phyloP scores from a whole-genome alignment of 140 eudicot genomes.

The Artemisia princeps region DNA sequence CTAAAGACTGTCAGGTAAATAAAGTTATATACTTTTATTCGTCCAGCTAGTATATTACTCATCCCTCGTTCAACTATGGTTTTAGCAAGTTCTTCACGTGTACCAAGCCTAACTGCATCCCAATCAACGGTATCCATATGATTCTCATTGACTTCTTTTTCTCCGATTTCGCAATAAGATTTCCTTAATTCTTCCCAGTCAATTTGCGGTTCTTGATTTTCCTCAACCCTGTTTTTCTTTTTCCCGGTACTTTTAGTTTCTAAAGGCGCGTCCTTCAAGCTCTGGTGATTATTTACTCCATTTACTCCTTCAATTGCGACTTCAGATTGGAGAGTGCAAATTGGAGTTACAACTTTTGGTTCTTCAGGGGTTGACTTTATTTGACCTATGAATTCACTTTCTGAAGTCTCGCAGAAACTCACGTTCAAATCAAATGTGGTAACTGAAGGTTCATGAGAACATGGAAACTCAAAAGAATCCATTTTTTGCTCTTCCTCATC shows the following conservation, averaged over 20 bases:
- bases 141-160: conserved; percentile 17
- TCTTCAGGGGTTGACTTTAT: conserved; percentile 19
- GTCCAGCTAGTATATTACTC: conserved; percentile 41
- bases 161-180: conserved; percentile 15
- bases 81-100: conserved; percentile 33
- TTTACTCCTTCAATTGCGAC: conserved; percentile 1
- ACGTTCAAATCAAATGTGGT: conserved; percentile 19
- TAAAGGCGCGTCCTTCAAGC: conserved; percentile 11
- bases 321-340: conserved; percentile 22
- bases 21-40: conserved; percentile 47
- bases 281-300: conserved; percentile 9
- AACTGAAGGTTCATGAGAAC: conserved; percentile 17
- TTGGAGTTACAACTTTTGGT: conserved; percentile 14
- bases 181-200: conserved; percentile 44
- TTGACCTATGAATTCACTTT: conserved; percentile 15
- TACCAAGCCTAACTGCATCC: conserved; percentile 62
- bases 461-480: background rate
- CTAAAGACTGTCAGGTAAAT: background rate
- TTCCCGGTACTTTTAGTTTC: conserved; percentile 22
- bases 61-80: conserved; percentile 47
- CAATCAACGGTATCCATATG: conserved; percentile 54
- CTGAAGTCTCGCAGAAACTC: conserved; percentile 18
- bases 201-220: conserved; percentile 19
- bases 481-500: conserved; percentile 19
- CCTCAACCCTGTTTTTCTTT: background rate